Percentiles rank a stretch among this genome's conserved stretches.
phyloP scores from a whole-genome alignment of 345 rosid species.

The Viola odorata region DNA sequence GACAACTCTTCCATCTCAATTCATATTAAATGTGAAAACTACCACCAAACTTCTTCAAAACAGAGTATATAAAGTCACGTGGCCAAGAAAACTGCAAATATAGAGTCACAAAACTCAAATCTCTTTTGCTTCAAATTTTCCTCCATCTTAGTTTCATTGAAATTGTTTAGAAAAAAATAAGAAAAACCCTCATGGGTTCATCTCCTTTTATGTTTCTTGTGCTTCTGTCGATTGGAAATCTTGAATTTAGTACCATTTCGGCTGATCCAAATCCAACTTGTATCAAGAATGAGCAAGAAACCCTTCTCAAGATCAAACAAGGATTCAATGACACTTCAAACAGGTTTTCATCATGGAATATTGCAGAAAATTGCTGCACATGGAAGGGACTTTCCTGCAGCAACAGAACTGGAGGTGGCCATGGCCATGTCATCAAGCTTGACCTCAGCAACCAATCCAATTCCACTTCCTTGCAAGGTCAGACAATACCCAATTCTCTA shows the following conservation, averaged over 20 bases:
- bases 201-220: not conserved
- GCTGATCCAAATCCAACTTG: constrained; percentile 11
- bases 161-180: too few species aligned
- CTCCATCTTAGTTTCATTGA: too few species aligned
- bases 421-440: constrained; percentile 28
- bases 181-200: not conserved
- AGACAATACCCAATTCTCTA: constrained; percentile 6
- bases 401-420: constrained; percentile 15
- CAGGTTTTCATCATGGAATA: constrained; percentile 38
- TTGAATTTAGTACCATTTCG: not conserved
- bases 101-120: too few species aligned
- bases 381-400: constrained; percentile 40
- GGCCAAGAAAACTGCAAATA: too few species aligned
- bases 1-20: too few species aligned
- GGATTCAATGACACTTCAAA: constrained; percentile 32
- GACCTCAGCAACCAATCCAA: constrained; percentile 27
- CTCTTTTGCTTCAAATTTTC: too few species aligned
- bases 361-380: constrained; percentile 41
- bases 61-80: too few species aligned
- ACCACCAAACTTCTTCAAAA: too few species aligned
- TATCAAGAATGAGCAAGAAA: constrained; percentile 24
- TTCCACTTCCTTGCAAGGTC: not conserved
- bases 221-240: not conserved
- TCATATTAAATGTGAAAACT: too few species aligned
- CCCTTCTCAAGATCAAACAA: constrained; percentile 36